These are phyloP conservation scores for Claviceps purpurea DNA, from an alignment of 2,329 filamentous ascomycete species.

Conservation along the genomic window DNA sequence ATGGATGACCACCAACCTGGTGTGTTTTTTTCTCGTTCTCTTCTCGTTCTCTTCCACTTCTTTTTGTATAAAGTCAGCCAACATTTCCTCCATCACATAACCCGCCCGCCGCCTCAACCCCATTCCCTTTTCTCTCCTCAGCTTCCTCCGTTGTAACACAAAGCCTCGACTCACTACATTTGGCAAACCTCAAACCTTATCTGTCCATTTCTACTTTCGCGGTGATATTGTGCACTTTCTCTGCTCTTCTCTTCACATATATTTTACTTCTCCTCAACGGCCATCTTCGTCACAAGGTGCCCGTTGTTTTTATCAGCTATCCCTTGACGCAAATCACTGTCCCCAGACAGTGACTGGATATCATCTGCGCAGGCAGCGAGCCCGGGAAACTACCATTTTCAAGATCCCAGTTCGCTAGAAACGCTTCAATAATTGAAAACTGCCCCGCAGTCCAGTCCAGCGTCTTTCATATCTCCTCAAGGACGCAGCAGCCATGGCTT, in stretches of 20 bases:
- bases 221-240: not conserved
- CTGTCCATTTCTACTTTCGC: conserved; percentile 4
- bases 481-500: conserved; percentile 32
- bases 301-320: conserved; percentile 1
- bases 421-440: not conserved
- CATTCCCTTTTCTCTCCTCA: conserved; percentile 6
- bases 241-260: not conserved
- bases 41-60: conserved; percentile 6
- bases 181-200: not conserved
- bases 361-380: not conserved
- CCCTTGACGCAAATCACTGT: not conserved
- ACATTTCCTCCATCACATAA: conserved; percentile 5
- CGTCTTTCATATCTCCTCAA: conserved; percentile 6
- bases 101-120: conserved; percentile 1
- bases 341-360: not conserved
- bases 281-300: conserved; percentile 9
- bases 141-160: conserved; percentile 2
- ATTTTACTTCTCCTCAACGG: not conserved
- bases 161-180: not conserved
- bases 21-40: conserved; percentile 6
- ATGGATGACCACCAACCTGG: conserved; percentile 10
- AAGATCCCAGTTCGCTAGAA: not conserved
- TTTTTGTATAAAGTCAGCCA: not conserved
- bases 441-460: conserved; percentile 2
- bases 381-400: not conserved